Evolutionary conservation across 2,329 filamentous ascomycete species (phyloP).

Genomic region (Albifimbria verrucaria): DNA sequence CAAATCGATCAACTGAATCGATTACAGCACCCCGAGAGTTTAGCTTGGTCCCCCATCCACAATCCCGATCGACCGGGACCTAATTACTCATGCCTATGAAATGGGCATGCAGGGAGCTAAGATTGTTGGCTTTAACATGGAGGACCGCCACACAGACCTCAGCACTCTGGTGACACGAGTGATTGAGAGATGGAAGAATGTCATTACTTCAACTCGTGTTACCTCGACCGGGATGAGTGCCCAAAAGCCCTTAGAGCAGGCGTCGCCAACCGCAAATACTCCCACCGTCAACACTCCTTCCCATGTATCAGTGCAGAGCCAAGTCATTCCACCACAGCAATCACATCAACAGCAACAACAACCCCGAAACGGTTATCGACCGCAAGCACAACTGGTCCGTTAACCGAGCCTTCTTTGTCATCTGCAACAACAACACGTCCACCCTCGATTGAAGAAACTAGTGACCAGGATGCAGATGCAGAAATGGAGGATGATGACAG

Average conservation of each 20-base stretch:
- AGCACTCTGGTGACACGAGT: conserved; percentile 48
- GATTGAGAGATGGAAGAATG: conserved; percentile 60
- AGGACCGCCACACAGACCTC: conserved; percentile 52
- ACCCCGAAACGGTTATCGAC: conserved; percentile 27
- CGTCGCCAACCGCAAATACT: conserved; percentile 14
- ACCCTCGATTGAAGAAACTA: conserved; percentile 43
- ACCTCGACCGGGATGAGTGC: conserved; percentile 42
- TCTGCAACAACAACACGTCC: conserved; percentile 31
- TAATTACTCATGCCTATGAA: conserved; percentile 46
- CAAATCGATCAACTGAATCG: conserved; percentile 59
- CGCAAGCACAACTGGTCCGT: conserved; percentile 30
- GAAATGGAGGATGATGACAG: conserved; percentile 59
- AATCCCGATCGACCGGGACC: conserved; percentile 46
- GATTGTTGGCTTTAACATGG: conserved; percentile 42
- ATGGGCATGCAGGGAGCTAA: conserved; percentile 30
- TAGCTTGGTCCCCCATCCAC: conserved; percentile 49
- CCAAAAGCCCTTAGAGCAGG: conserved; percentile 46
- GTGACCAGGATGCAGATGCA: conserved; percentile 39
- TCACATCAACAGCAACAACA: conserved; percentile 15
- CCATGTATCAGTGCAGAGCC: conserved; percentile 13
- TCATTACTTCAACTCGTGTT: conserved; percentile 50
- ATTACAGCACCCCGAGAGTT: conserved; percentile 60
- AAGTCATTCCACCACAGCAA: conserved; percentile 10
- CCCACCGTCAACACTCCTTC: conserved; percentile 18
- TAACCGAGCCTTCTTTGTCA: conserved; percentile 30